Base-by-base conservation (phyloP, 345 rosid species). In the Rhodamnia rubescens region DNA sequence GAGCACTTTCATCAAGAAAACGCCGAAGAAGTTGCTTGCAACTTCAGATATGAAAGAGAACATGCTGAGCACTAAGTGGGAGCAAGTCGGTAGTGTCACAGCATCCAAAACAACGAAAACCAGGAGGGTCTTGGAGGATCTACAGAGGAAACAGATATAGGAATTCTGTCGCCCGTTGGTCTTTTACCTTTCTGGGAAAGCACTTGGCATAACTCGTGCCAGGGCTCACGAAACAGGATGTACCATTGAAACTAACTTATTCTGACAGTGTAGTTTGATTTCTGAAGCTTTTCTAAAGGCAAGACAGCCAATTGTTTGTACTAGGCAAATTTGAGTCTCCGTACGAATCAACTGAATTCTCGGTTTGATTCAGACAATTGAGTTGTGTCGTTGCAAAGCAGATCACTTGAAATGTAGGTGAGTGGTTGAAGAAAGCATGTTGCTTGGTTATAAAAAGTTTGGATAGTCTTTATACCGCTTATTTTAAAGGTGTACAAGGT, bases 1-100 rank as follows among this genome's bases (percentile, higher is more conserved):
- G 74, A 74, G 49, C 5, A 52, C 75, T 80, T 51, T 83, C 53
- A 55, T 86, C 18, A 88, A 80, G 82, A 83, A 50, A 50, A 88
- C 82, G 36, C 88, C 87, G 1, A 88, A 83, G 82, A 86, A 83
- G 75, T 64, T 47, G n/a, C 18, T 44, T 3, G 29, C 36, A 5
- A 53, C 44, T 52, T 29, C 56, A 83, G 87, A 74, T 21, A 87
- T 82, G 90, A 91, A 90, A 52, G 92, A 90, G 84, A 90, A 90
- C 53, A 75, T 69, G 13, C 42, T 8, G 2, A 57, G 84, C 74
- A 74, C 53, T 42, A 91, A 82, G 87, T 84, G n/a, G 83, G 82
- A 75, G 80, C 80, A 69, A 69, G 47, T 11, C 6, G 47, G 80
- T 20, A 69, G 80, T 22, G 47, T 69, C 80, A 61, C 83, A 85